Evolutionary conservation across 2,329 filamentous ascomycete genomes (phyloP), one percentile per base, ranked within the genome.

Genomic region (Xylaria arbuscula): DNA sequence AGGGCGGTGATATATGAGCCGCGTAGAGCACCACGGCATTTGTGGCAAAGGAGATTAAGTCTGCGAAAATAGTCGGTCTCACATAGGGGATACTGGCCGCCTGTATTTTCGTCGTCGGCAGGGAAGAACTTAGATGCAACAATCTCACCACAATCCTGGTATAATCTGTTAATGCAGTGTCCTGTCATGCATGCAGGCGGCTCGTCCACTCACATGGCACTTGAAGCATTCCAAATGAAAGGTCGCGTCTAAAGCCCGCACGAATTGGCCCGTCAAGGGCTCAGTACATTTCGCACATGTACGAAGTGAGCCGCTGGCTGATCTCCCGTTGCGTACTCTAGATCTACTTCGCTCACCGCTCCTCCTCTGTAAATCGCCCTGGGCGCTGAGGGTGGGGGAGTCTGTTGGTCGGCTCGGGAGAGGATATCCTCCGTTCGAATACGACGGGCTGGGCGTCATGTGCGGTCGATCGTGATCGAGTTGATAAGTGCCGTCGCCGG

Each of bases 61-160:
- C 96, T 89, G 75, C 94, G 89, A 81, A 99, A 99, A 81, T 99
- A 99, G 81, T 99, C 96, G 28, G 92, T 98, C 82, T 99, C 96
- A 84, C 96, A 99, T 3, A 99, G 88, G 9, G 96, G 96, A 79
- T 98, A 98, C 80, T 98, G 96, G 22, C 87, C 90, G 65, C 89
- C 88, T 48, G 93, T 93, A 73, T 94, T 89, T 75, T 97, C 93
- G 74, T 97, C 93, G 73, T 97, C 94, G 8, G 97, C 93, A 1
- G 96, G 96, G 81, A 99, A 99, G 87, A 99, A 99, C 77, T 99
- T 99, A 61, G 95, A 98, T 50, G 96, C 96, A 45, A 99, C 96
- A 69, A 98, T 97, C 80, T 97, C 92, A 73, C 93, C 93, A 78
- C 96, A 99, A 80, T 99, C 96, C 95, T 98, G 78, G 54, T 66